These are phyloP conservation scores for Alternaria viburni DNA, from an alignment of 2,329 filamentous ascomycete species.

Conservation along the genomic window DNA sequence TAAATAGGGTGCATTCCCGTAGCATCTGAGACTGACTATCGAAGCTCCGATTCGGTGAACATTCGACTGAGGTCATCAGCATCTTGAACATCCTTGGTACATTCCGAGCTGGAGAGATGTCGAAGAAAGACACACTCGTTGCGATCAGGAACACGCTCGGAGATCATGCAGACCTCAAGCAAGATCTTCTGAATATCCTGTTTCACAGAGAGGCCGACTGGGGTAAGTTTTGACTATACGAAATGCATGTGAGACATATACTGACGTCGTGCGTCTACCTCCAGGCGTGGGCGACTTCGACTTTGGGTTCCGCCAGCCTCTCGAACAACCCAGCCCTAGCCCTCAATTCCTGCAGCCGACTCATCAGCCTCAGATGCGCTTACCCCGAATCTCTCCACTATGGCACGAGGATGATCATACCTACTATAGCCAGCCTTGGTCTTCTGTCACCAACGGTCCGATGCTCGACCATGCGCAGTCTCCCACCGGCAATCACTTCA, in stretches of 20 bases:
- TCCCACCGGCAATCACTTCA: not conserved
- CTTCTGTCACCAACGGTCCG: not conserved
- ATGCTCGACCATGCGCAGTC: not conserved
- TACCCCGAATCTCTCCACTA: slow-evolving; percentile 21
- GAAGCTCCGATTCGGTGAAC: slow-evolving; percentile 32
- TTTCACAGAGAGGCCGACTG: slow-evolving; percentile 31
- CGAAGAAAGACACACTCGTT: slow-evolving; percentile 29
- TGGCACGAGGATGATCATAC: slow-evolving; percentile 14
- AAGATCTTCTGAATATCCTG: slow-evolving; percentile 29
- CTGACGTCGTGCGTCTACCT: not conserved
- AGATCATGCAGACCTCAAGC: slow-evolving; percentile 26
- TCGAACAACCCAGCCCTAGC: not conserved
- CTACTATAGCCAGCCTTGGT: not conserved
- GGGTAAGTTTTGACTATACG: slow-evolving; percentile 5
- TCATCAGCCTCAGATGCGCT: slow-evolving; percentile 29
- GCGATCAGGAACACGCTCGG: slow-evolving; percentile 27
- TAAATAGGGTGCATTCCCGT: too few species aligned
- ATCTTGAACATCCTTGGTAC: slow-evolving; percentile 23
- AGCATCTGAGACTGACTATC: not conserved
- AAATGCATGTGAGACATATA: not conserved
- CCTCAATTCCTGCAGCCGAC: slow-evolving; percentile 34
- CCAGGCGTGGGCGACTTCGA: slow-evolving; percentile 28
- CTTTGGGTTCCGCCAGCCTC: slow-evolving; percentile 16
- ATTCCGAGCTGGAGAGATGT: slow-evolving; percentile 23
- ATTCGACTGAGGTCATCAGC: slow-evolving; percentile 22